phyloP scores from a whole-genome alignment of 1,284 basidiomycete species.

The Kwoniella shivajii region DNA sequence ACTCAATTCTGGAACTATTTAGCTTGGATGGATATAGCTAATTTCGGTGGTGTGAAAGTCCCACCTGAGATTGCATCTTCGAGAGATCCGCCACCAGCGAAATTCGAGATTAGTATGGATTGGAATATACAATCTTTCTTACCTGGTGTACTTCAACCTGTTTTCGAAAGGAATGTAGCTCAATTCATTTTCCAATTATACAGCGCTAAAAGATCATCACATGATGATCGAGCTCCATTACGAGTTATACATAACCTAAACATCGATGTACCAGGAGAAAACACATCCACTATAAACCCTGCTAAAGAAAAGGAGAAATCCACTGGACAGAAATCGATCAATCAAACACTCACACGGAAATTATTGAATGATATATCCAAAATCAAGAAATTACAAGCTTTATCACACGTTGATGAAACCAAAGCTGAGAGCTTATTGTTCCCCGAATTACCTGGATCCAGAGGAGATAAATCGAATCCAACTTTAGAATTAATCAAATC shows the following conservation, averaged over 20 bases:
- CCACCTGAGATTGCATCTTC: slow-evolving; percentile 57
- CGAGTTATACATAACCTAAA: slow-evolving; percentile 68
- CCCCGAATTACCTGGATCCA: slow-evolving; percentile 83
- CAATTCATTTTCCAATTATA: slow-evolving; percentile 87
- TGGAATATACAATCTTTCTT: slow-evolving; percentile 96
- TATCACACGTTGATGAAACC: slow-evolving; percentile 61
- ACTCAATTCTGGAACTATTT: slow-evolving; percentile 93
- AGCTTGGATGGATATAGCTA: slow-evolving; percentile 93
- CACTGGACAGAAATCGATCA: slow-evolving; percentile 71
- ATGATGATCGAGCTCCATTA: slow-evolving; percentile 68
- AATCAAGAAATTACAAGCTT: slow-evolving; percentile 68
- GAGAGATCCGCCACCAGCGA: slow-evolving; percentile 28
- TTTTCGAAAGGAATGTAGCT: slow-evolving; percentile 75
- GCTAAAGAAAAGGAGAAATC: slow-evolving; percentile 72
- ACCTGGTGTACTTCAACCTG: slow-evolving; percentile 75
- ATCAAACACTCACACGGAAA: slow-evolving; percentile 77
- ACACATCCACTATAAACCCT: slow-evolving; percentile 61
- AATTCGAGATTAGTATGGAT: slow-evolving; percentile 71
- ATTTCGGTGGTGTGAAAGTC: slow-evolving; percentile 87
- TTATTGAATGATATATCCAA: slow-evolving; percentile 72
- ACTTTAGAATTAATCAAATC: slow-evolving; percentile 90
- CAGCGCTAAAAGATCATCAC: slow-evolving; percentile 66
- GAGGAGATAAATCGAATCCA: slow-evolving; percentile 65
- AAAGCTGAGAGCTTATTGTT: slow-evolving; percentile 69
- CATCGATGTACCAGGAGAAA: slow-evolving; percentile 42